A percentile compares a stretch with the other conserved stretches of the same genome.
Evolutionary conservation across 2,329 filamentous ascomycete species (phyloP).

Genomic region (Chrysosporium queenslandicum): DNA sequence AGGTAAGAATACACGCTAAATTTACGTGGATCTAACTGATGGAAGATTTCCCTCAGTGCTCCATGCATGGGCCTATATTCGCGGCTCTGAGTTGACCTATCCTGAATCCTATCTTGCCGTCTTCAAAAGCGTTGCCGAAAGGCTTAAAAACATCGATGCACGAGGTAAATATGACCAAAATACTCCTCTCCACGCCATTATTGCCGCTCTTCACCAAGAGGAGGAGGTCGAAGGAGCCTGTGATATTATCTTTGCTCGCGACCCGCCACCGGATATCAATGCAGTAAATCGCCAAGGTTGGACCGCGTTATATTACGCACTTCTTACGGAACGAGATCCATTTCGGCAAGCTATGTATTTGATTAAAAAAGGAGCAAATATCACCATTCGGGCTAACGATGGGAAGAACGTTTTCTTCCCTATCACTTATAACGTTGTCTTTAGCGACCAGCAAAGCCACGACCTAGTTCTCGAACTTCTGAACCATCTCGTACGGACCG

Average conservation of each 20-base stretch:
- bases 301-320: slow-evolving; percentile 20
- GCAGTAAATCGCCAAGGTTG: slow-evolving; percentile 16
- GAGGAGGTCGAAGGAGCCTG: slow-evolving; percentile 22
- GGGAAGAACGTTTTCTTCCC: slow-evolving; percentile 21
- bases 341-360: slow-evolving; percentile 18
- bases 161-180: slow-evolving; percentile 18
- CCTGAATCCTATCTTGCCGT: slow-evolving; percentile 19
- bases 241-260: slow-evolving; percentile 19
- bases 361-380: slow-evolving; percentile 19
- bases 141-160: slow-evolving; percentile 18
- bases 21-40: background rate
- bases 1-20: background rate
- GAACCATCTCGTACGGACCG: slow-evolving; percentile 12
- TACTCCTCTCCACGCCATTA: slow-evolving; percentile 21
- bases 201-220: slow-evolving; percentile 19
- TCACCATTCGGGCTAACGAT: slow-evolving; percentile 10
- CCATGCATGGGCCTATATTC: slow-evolving; percentile 20
- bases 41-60: slow-evolving; percentile 15
- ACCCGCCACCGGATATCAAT: slow-evolving; percentile 19
- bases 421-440: slow-evolving; percentile 18
- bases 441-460: slow-evolving; percentile 20
- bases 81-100: slow-evolving; percentile 20
- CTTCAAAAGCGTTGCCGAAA: slow-evolving; percentile 16
- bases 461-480: slow-evolving; percentile 20
- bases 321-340: slow-evolving; percentile 18